These are phyloP conservation scores for Aspergillus sparsus DNA, from an alignment of 495 filamentous ascomycete genomes.

Conservation along the genomic window DNA sequence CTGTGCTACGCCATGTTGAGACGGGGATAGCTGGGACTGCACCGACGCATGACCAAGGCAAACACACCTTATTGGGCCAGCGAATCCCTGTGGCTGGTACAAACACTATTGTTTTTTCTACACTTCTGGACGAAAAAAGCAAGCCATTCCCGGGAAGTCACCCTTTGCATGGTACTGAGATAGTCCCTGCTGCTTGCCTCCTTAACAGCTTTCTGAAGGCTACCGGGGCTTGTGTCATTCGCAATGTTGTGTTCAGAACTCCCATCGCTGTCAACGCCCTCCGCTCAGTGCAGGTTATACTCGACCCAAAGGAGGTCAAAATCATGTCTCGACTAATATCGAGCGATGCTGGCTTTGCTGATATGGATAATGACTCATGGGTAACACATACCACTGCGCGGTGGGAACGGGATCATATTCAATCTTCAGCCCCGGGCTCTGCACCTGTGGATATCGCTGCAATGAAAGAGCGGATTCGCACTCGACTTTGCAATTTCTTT, in stretches of 20 bases:
- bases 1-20: conserved; percentile 17
- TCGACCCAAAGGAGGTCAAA: conserved; percentile 25
- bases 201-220: conserved; percentile 44
- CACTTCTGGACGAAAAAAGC: conserved; percentile 31
- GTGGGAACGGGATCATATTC: no score
- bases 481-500: conserved; percentile 29
- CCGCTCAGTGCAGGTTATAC: conserved; percentile 38
- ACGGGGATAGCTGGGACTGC: conserved; percentile 35
- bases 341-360: conserved; percentile 4
- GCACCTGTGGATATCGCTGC: conserved; percentile 24
- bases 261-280: conserved; percentile 37
- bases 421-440: no score
- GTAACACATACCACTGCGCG: conserved; percentile 43
- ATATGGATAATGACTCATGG: conserved; percentile 30
- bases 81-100: conserved; percentile 28
- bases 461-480: conserved; percentile 21
- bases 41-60: conserved; percentile 29
- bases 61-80: conserved; percentile 37
- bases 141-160: conserved; percentile 40
- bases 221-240: conserved; percentile 15
- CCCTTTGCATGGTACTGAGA: conserved; percentile 40
- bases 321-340: conserved; percentile 39
- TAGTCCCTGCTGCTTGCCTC: conserved; percentile 42
- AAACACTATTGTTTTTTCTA: conserved; percentile 30
- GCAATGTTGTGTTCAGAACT: conserved; percentile 29